Evolutionary conservation across 2,329 filamentous ascomycete genomes (phyloP).

Genomic region (Zymoseptoria brevis): DNA sequence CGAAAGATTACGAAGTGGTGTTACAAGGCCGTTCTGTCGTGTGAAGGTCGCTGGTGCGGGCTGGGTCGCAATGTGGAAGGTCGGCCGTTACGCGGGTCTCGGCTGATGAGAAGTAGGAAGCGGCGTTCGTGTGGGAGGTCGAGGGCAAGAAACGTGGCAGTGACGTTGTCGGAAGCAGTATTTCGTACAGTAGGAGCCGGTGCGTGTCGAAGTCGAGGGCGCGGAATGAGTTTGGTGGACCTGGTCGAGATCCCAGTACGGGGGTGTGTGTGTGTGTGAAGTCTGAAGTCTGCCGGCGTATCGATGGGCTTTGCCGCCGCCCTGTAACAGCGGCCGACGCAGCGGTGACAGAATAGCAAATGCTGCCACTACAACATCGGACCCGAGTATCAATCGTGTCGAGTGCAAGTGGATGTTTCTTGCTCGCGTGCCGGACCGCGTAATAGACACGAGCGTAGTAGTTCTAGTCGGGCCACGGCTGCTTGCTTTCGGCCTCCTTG

Average conservation of each 20-base stretch:
- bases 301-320: neutral
- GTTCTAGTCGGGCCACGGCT: neutral
- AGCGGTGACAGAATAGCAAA: neutral
- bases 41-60: neutral
- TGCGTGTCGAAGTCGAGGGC: neutral
- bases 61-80: neutral
- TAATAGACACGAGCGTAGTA: neutral
- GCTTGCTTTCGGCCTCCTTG: neutral
- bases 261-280: neutral
- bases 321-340: neutral
- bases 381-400: neutral
- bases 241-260: neutral
- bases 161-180: neutral
- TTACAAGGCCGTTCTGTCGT: constrained; percentile 2
- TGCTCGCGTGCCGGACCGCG: neutral
- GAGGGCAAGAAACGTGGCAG: neutral
- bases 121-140: neutral
- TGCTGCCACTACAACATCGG: neutral
- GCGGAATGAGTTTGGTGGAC: neutral
- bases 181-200: neutral
- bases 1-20: neutral
- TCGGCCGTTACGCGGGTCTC: neutral
- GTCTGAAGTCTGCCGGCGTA: neutral
- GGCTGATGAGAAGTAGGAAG: constrained; percentile 2
- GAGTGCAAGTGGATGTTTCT: neutral